Evolutionary conservation across 805 yeast species (phyloP).

Genomic region (Metschnikowia gelsemii): DNA sequence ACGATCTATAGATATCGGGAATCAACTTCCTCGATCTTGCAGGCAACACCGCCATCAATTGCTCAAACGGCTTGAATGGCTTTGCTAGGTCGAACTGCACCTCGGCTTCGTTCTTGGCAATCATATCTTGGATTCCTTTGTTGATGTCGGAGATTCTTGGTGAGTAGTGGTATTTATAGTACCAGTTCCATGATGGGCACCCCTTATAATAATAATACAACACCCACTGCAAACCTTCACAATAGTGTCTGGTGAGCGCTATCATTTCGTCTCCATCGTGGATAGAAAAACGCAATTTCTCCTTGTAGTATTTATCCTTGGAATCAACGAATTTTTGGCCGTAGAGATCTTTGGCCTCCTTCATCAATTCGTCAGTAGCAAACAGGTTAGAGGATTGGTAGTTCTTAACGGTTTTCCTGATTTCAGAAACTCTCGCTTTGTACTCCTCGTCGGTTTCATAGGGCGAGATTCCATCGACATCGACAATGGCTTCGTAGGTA

Average conservation of each 20-base stretch:
- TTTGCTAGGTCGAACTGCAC: constrained; percentile 64
- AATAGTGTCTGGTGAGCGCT: constrained; percentile 73
- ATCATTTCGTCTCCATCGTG: constrained; percentile 57
- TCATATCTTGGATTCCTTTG: constrained; percentile 62
- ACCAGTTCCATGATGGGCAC: constrained; percentile 96
- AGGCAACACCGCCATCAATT: constrained; percentile 95
- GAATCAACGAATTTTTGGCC: constrained; percentile 72
- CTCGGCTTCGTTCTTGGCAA: constrained; percentile 26
- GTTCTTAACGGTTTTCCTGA: constrained; percentile 56
- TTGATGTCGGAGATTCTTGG: constrained; percentile 90
- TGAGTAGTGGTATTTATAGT: constrained; percentile 82
- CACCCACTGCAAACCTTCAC: constrained; percentile 98
- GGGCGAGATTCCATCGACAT: constrained; percentile 72
- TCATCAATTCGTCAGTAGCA: constrained; percentile 55
- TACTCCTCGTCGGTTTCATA: constrained; percentile 67
- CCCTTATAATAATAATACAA: constrained; percentile 87
- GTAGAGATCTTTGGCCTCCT: constrained; percentile 57
- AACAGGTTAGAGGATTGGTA: constrained; percentile 65
- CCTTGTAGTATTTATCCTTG: constrained; percentile 82
- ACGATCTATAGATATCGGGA: constrained; percentile 71
- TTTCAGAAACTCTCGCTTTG: constrained; percentile 48
- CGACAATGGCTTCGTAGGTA: constrained; percentile 59
- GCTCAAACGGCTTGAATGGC: constrained; percentile 93
- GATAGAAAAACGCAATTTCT: constrained; percentile 71
- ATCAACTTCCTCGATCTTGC: constrained; percentile 81